phyloP scores from a whole-genome alignment of 1,139 yeast genomes.

The Suhomyces bokatorum region DNA sequence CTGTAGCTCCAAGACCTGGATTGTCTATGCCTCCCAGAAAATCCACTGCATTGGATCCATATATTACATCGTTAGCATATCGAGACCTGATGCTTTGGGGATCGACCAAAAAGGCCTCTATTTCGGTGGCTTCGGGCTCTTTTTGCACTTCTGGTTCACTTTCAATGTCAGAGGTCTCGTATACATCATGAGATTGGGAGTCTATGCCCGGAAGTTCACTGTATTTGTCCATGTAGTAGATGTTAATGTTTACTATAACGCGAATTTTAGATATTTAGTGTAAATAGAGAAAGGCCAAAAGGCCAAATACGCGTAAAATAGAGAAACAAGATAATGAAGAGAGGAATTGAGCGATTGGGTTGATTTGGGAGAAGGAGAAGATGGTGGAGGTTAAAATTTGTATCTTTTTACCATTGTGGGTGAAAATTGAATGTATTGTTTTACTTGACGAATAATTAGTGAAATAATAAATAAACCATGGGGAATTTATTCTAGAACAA shows the following conservation, averaged over 20 bases:
- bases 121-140: conserved; percentile 10
- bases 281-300: neutral
- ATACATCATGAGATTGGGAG: conserved; percentile 36
- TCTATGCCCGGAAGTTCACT: conserved; percentile 31
- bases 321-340: too few species aligned
- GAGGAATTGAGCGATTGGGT: too few species aligned
- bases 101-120: conserved; percentile 20
- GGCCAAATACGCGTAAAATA: neutral
- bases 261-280: too few species aligned
- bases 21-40: conserved; percentile 38
- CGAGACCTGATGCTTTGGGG: conserved; percentile 24
- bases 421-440: too few species aligned
- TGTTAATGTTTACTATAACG: neutral
- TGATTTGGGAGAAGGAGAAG: neutral
- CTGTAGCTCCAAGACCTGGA: conserved; percentile 22
- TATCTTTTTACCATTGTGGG: too few species aligned
- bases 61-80: conserved; percentile 21
- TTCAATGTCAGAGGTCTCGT: conserved; percentile 54
- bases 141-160: conserved; percentile 22
- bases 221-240: conserved; percentile 21
- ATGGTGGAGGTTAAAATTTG: neutral
- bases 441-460: too few species aligned
- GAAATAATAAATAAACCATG: too few species aligned
- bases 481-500: too few species aligned
- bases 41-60: conserved; percentile 25